Percentiles rank a stretch among this genome's conserved stretches.
Conservation (phyloP, 208 protist genomes). For the Acanthamoeba polyphaga region DNA sequence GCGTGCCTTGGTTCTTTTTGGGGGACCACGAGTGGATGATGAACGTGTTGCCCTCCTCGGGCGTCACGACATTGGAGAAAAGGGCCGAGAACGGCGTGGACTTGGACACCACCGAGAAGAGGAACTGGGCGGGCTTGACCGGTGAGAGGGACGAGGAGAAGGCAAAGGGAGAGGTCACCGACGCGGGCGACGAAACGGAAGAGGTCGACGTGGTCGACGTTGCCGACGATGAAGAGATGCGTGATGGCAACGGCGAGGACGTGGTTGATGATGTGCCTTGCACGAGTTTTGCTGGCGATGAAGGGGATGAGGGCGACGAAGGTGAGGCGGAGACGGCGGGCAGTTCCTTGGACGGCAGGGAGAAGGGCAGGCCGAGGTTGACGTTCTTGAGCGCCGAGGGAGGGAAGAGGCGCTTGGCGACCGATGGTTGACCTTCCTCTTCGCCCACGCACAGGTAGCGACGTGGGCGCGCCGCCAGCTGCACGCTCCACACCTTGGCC, state of each 20-base stretch:
- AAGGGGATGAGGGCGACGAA: neutral
- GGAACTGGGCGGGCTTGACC: neutral
- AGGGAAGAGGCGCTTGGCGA: conserved; percentile 56
- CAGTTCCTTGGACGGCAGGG: neutral
- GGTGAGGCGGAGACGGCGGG: conserved; percentile 24
- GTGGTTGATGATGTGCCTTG: neutral
- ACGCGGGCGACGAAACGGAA: neutral
- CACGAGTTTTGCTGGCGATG: neutral
- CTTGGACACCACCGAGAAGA: conserved; percentile 63
- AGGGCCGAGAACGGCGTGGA: conserved; percentile 56
- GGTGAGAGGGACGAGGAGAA: neutral
- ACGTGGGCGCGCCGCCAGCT: conserved; percentile 52
- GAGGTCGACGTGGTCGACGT: neutral
- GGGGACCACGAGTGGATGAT: conserved; percentile 57
- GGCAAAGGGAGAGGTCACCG: neutral
- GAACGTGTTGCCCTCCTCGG: conserved; percentile 53
- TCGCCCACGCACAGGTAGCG: conserved; percentile 52
- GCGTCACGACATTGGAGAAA: conserved; percentile 32
- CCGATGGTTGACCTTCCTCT: neutral
- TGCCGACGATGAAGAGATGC: neutral
- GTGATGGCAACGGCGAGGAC: neutral
- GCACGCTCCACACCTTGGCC: conserved; percentile 69
- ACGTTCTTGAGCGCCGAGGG: conserved; percentile 48
- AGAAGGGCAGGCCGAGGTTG: neutral
- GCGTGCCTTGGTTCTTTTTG: conserved; percentile 25